Evolutionary conservation across 2,329 filamentous ascomycete genomes (phyloP).

Genomic region (Fusarium hostae): DNA sequence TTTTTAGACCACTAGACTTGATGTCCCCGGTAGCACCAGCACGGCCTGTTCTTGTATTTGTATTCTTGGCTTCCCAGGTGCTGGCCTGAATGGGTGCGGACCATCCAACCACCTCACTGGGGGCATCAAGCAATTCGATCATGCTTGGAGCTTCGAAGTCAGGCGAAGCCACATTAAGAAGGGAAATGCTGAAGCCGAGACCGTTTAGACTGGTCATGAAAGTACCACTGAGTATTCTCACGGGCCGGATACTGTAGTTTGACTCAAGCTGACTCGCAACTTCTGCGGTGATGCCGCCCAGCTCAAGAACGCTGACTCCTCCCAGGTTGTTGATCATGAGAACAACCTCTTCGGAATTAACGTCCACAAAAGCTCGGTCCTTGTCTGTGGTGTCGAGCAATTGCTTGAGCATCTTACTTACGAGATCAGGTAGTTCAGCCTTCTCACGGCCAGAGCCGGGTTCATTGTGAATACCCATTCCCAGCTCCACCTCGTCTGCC

Average conservation of each 20-base stretch:
- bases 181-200: slow-evolving; percentile 77
- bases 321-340: slow-evolving; percentile 81
- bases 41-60: slow-evolving; percentile 57
- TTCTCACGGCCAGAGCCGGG: slow-evolving; percentile 64
- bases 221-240: slow-evolving; percentile 73
- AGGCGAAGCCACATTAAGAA: slow-evolving; percentile 72
- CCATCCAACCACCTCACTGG: slow-evolving; percentile 78
- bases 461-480: slow-evolving; percentile 85
- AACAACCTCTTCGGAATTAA: slow-evolving; percentile 72
- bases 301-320: slow-evolving; percentile 76
- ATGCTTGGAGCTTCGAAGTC: slow-evolving; percentile 70
- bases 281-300: slow-evolving; percentile 77
- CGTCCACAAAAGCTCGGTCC: slow-evolving; percentile 75
- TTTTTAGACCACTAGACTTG: slow-evolving; percentile 60
- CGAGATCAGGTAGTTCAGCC: slow-evolving; percentile 64
- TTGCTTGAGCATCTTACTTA: slow-evolving; percentile 75
- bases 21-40: slow-evolving; percentile 47
- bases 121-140: slow-evolving; percentile 76
- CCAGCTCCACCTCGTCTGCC: slow-evolving; percentile 69
- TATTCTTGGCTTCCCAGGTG: slow-evolving; percentile 71
- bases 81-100: slow-evolving; percentile 68
- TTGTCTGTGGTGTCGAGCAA: slow-evolving; percentile 73
- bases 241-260: slow-evolving; percentile 69
- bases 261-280: slow-evolving; percentile 71
- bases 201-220: slow-evolving; percentile 85